Percentiles rank a stretch among this genome's conserved stretches.
Evolutionary conservation across 2,329 filamentous ascomycete species (phyloP).

Genomic region (Ascochyta clinopodiicola): DNA sequence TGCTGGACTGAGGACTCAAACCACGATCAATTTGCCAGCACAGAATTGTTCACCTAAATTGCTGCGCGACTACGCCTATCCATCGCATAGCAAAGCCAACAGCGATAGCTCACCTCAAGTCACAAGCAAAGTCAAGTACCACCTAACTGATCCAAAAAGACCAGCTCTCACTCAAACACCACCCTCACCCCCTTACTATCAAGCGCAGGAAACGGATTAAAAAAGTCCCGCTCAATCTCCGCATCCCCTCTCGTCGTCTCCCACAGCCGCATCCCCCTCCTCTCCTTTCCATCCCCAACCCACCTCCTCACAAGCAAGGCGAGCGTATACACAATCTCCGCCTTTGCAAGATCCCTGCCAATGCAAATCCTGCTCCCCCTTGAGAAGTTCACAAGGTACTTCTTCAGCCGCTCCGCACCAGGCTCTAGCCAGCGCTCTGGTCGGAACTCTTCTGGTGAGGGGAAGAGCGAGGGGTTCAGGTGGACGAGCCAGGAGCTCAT

Average conservation of each 20-base stretch:
- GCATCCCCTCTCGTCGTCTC: slow-evolving; percentile 32
- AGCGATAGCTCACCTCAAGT: too few species aligned
- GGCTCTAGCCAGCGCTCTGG: slow-evolving; percentile 40
- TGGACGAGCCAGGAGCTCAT: slow-evolving; percentile 28
- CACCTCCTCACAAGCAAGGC: slow-evolving; percentile 15
- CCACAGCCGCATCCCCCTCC: slow-evolving; percentile 22
- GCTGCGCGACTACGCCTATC: too few species aligned
- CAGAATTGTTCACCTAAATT: too few species aligned
- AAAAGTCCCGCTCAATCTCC: slow-evolving; percentile 31
- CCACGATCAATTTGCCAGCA: too few species aligned
- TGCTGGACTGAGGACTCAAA: too few species aligned
- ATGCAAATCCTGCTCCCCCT: slow-evolving; percentile 51
- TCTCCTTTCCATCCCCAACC: background rate
- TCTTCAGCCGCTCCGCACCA: slow-evolving; percentile 26
- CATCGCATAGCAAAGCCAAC: too few species aligned
- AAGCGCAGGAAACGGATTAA: slow-evolving; percentile 24
- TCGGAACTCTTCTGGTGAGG: slow-evolving; percentile 24
- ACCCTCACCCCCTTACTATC: slow-evolving; percentile 21
- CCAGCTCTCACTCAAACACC: background rate
- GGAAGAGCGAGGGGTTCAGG: slow-evolving; percentile 30
- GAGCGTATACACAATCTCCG: slow-evolving; percentile 30
- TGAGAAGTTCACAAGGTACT: slow-evolving; percentile 49
- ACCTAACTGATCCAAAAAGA: too few species aligned
- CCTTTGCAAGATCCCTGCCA: slow-evolving; percentile 46
- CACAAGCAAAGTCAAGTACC: too few species aligned